Conservation (phyloP, 2,329 filamentous ascomycete genomes). For the Ophioceras dolichostomum region DNA sequence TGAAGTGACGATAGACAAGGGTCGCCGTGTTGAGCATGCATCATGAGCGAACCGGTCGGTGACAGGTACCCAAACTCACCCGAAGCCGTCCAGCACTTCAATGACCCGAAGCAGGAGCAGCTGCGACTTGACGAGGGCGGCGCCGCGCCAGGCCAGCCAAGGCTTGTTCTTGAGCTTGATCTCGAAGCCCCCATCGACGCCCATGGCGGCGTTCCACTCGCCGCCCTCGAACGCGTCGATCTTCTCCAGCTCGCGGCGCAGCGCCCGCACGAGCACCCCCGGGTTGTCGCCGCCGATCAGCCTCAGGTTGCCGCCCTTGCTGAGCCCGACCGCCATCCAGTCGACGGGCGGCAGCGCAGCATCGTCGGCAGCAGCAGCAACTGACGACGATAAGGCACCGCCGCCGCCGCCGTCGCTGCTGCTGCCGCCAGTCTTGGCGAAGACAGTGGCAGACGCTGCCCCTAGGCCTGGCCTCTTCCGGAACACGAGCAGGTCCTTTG, state of each 20-base stretch:
- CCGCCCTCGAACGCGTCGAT: slow-evolving; percentile 7
- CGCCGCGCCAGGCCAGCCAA: slow-evolving; percentile 6
- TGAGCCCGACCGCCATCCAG: slow-evolving; percentile 7
- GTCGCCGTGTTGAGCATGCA: too few relatives aligned
- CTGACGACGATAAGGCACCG: too few relatives aligned
- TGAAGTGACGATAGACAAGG: too few relatives aligned
- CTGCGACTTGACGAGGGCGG: slow-evolving; percentile 6
- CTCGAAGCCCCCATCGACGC: slow-evolving; percentile 9
- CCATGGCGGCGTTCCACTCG: slow-evolving; percentile 4
- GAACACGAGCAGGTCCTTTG: slow-evolving; percentile 12
- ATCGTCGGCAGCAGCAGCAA: too few relatives aligned
- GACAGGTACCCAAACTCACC: too few relatives aligned
- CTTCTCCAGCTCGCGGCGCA: slow-evolving; percentile 6
- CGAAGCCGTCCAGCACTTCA: slow-evolving; percentile 8
- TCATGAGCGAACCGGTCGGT: too few relatives aligned
- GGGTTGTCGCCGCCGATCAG: slow-evolving; percentile 5
- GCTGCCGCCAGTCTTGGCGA: too few relatives aligned
- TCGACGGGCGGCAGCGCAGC: slow-evolving; percentile 7
- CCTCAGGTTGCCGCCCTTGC: slow-evolving; percentile 5
- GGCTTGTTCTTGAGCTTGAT: slow-evolving; percentile 10
- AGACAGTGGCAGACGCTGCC: too few relatives aligned
- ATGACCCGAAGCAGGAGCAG: slow-evolving; percentile 9
- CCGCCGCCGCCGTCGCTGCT: background rate
- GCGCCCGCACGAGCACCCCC: slow-evolving; percentile 4
- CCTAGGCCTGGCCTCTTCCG: background rate